Base-by-base conservation (phyloP, 805 yeast genomes). In the Middelhovenomyces tepae region DNA sequence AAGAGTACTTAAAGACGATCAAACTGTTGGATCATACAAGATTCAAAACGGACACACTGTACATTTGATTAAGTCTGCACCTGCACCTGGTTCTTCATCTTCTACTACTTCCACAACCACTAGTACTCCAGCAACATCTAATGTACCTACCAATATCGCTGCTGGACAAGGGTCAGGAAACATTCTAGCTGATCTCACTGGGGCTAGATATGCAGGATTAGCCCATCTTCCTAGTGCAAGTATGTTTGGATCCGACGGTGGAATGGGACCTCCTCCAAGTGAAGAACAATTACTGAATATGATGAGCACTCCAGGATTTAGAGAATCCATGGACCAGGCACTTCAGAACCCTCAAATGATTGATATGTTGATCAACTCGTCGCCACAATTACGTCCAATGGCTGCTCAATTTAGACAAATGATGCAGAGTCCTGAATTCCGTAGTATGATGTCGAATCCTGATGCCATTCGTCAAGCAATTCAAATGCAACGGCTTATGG, bases 201-300 rank as follows among this genome's bases (percentile, higher is more conserved):
- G 95, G 31, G 97, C 97, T 2, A 73, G 96, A 35, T 91, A 86
- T 51, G 96, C 97, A 2, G 98, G 98, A 1, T 77, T 75, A 47
- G 71, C 86, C 5, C 87, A 85, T 48, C 65, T 91, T 57, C 97
- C 98, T 4, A 69, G 82, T 3, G 84, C 85, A 1, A 73, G 78
- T 28, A 71, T 84, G 80, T 86, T 89, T 62, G 95, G 95, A 1
- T 87, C 95, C 17, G 96, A 87, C 56, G 94, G 94, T 25, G 97
- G 96, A 11, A 73, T 80, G 83, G 77, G 77, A 27, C 73, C 71
- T 28, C 61, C 78, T 47, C 87, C 94, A 8, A 76, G 74, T 46
- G 80, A 83, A 30, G 87, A 79, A 32, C 86, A 82, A 41, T 53
- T 89, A 58, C 63, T 73, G 22, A 64, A 68, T 35, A 74, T 84